phyloP scores from a whole-genome alignment of 306 rosid genomes.

The Elaeagnus macrophylla region DNA sequence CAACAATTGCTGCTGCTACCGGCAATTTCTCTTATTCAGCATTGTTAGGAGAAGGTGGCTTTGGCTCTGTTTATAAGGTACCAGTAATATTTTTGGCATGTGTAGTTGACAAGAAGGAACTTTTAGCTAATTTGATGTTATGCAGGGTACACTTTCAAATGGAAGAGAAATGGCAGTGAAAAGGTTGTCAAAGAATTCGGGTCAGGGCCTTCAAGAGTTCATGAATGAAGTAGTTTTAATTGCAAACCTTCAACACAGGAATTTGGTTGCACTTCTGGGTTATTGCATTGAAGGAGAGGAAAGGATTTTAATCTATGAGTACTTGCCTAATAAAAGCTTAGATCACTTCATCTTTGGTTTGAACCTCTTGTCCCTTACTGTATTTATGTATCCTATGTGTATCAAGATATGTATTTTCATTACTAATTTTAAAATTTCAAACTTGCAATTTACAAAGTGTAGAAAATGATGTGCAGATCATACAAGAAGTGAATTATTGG shows the following conservation, averaged over 20 bases:
- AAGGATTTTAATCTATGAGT: conserved; percentile 6
- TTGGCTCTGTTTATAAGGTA: conserved; percentile 17
- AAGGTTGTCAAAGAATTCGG: conserved; percentile 21
- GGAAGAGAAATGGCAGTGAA: conserved; percentile 25
- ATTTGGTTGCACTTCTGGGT: neutral
- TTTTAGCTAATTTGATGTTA: neutral
- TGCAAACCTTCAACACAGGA: conserved; percentile 30
- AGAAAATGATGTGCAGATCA: too few relatives aligned
- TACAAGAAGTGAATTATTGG: neutral
- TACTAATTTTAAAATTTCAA: too few relatives aligned
- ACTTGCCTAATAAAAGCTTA: conserved; percentile 17
- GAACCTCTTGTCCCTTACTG: neutral
- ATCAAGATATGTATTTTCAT: too few relatives aligned
- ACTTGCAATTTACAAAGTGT: too few relatives aligned
- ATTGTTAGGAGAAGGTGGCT: conserved; percentile 10
- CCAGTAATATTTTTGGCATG: neutral
- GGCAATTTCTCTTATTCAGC: conserved; percentile 6
- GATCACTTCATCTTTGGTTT: conserved; percentile 27
- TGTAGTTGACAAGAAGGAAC: neutral
- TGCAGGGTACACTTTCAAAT: conserved; percentile 4
- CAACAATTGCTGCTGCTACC: conserved; percentile 7
- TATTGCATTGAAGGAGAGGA: conserved; percentile 1
- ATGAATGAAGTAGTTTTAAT: conserved; percentile 18
- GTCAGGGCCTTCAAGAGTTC: conserved; percentile 22
- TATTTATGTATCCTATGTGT: neutral